Conservation (phyloP, 257 asterid genomes). For the Salvia rosmarinus region DNA sequence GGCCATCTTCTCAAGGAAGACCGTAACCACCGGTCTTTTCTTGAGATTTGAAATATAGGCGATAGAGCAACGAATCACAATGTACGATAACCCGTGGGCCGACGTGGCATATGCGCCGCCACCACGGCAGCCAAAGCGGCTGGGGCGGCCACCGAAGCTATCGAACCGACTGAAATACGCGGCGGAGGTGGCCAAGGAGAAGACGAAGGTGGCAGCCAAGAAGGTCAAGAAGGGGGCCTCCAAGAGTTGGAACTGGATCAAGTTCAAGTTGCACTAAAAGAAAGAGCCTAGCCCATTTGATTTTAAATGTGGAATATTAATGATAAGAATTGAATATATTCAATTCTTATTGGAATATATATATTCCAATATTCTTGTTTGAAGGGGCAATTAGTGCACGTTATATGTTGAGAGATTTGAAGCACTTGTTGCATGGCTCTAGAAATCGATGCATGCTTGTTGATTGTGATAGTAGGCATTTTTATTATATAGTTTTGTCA, state of each 20-base stretch:
- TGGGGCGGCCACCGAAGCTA: slow-evolving; percentile 9
- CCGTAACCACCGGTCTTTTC: slow-evolving; percentile 32
- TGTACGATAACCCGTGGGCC: slow-evolving; percentile 31
- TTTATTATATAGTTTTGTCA: background rate
- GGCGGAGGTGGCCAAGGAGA: slow-evolving; percentile 38
- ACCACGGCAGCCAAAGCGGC: background rate
- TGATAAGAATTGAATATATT: background rate
- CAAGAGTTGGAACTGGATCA: slow-evolving; percentile 53
- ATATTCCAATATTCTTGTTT: background rate
- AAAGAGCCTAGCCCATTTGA: slow-evolving; percentile 17
- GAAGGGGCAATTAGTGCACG: background rate
- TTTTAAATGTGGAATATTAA: background rate
- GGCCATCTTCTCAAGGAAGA: slow-evolving; percentile 28
- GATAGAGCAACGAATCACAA: background rate
- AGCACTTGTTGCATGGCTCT: background rate
- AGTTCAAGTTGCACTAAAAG: slow-evolving; percentile 43
- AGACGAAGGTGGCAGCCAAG: slow-evolving; percentile 42
- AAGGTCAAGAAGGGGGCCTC: slow-evolving; percentile 61
- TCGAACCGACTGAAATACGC: slow-evolving; percentile 13
- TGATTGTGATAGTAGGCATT: background rate
- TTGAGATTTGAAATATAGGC: no score
- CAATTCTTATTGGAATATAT: no score
- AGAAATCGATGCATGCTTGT: background rate
- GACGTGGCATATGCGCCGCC: background rate
- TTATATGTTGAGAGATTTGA: background rate